phyloP scores from a whole-genome alignment of 148 eudicot genomes.

The Spergularia marina region DNA sequence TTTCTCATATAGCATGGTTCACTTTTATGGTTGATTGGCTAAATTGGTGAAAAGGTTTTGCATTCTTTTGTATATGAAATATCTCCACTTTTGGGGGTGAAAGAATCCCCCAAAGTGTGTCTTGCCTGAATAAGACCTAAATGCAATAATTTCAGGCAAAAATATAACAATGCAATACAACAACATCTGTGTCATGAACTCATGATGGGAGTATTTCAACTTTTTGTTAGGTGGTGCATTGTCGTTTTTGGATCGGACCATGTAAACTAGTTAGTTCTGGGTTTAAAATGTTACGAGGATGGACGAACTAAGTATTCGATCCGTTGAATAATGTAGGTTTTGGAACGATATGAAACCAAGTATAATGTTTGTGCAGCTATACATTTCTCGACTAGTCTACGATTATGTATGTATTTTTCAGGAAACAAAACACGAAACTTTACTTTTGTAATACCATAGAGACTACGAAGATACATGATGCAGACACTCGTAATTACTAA shows the following conservation, averaged over 20 bases:
- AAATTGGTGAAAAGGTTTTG: slow-evolving; percentile 7
- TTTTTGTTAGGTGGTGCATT: background rate
- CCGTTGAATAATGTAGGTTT: too few relatives aligned
- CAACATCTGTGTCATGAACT: background rate
- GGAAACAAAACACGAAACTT: too few relatives aligned
- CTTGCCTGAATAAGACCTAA: background rate
- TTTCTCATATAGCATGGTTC: slow-evolving; percentile 17
- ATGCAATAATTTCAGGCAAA: background rate
- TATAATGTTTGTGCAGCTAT: too few relatives aligned
- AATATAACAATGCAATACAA: background rate
- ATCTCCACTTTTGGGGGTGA: slow-evolving; percentile 3
- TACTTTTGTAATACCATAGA: too few relatives aligned
- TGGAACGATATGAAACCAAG: too few relatives aligned
- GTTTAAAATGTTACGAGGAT: too few relatives aligned
- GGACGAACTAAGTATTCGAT: too few relatives aligned
- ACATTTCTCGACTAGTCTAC: too few relatives aligned
- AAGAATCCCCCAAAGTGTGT: slow-evolving; percentile 5
- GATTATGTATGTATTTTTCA: too few relatives aligned
- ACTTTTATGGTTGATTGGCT: slow-evolving; percentile 24
- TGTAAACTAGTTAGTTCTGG: too few relatives aligned
- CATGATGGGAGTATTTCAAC: background rate
- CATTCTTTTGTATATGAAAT: background rate
- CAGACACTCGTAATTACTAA: background rate
- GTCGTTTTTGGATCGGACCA: background rate
- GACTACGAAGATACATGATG: background rate